These are phyloP conservation scores for Pseudoneurospora amorphoporcata DNA, from an alignment of 495 filamentous ascomycete species.

Conservation along the genomic window DNA sequence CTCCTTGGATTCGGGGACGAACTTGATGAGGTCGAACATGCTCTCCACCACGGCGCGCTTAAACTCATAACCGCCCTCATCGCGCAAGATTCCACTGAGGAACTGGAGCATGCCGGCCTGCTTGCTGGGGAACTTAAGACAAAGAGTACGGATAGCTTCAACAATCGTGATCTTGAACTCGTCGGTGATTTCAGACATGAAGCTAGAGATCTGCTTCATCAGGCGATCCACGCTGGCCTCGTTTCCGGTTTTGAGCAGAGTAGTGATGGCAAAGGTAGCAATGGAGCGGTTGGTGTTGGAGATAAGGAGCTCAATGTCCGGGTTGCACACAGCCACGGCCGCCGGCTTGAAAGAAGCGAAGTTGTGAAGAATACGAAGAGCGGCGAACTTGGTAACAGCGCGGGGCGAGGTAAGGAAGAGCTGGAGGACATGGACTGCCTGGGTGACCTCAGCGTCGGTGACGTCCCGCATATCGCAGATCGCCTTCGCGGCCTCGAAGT, in stretches of 20 bases:
- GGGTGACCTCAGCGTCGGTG: constrained; percentile 79
- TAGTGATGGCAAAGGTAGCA: constrained; percentile 96
- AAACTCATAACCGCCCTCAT: constrained; percentile 97
- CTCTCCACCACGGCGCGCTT: constrained; percentile 96
- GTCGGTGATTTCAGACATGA: constrained; percentile 97
- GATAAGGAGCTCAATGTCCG: constrained; percentile 91
- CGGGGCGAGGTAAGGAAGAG: constrained; percentile 94
- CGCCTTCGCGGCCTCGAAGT: constrained; percentile 97
- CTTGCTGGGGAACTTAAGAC: constrained; percentile 95
- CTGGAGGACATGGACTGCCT: constrained; percentile 90
- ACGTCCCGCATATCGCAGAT: constrained; percentile 93
- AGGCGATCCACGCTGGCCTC: constrained; percentile 93
- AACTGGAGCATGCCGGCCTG: constrained; percentile 97
- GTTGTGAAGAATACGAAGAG: constrained; percentile 91
- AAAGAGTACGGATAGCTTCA: constrained; percentile 91
- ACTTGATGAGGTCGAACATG: constrained; percentile 99
- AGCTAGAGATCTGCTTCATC: constrained; percentile 96
- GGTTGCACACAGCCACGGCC: constrained; percentile 87
- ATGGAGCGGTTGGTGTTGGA: constrained; percentile 96
- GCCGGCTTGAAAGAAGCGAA: constrained; percentile 93
- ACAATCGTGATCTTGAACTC: constrained; percentile 99
- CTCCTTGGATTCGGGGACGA: constrained; percentile 95
- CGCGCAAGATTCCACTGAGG: constrained; percentile 85
- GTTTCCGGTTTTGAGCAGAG: constrained; percentile 94
- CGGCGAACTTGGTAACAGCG: constrained; percentile 94